Evolutionary conservation across 2,329 filamentous ascomycete species (phyloP), one percentile per base, ranked within the genome.

Genomic region (Exophiala xenobiotica): DNA sequence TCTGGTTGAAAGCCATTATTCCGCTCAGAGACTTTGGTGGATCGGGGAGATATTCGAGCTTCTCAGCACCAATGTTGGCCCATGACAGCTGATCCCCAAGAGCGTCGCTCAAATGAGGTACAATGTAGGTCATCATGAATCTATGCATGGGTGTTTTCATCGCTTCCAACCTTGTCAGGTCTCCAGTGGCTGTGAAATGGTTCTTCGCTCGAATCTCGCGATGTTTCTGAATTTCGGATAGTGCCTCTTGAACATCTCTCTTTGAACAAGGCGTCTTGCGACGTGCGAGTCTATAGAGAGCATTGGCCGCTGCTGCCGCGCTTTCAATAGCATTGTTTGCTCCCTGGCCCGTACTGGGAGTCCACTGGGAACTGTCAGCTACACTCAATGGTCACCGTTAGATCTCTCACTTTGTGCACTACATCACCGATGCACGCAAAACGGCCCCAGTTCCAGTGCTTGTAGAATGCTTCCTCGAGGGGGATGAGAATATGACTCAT

Each of bases 321-420:
- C 64, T 65, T 55, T 74, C 71, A 12, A 74, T 70, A 1, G 70
- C 69, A n/a, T 60, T 63, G 53, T 74, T 74, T 12, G 67, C 71
- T 0, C 71, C 71, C 59, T 72, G 70, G 6, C 70, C 71, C 12
- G 62, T 45, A 29, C 68, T 70, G 1, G 64, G 63, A 6, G 66
- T 67, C 65, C 27, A 45, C 40, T 27, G 26, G 26, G n/a, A n/a
- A n/a, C n/a, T n/a, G n/a, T n/a, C n/a, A n/a, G n/a, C n/a, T n/a
- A n/a, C 12, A 27, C 12, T 27, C 26, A 27, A 12, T 6, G 42
- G 23, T 20, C 20, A 9, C 16, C 18, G 22, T 49, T 29, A 49
- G 46, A 24, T 49, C 18, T 3, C 37, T 12, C 16, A 65, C 62
- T 54, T 65, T 66, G 51, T 65, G 62, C 12, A 63, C 50, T 23